Conservation (phyloP, 1,139 yeast genomes). For the Scheffersomyces cryptocercus region DNA sequence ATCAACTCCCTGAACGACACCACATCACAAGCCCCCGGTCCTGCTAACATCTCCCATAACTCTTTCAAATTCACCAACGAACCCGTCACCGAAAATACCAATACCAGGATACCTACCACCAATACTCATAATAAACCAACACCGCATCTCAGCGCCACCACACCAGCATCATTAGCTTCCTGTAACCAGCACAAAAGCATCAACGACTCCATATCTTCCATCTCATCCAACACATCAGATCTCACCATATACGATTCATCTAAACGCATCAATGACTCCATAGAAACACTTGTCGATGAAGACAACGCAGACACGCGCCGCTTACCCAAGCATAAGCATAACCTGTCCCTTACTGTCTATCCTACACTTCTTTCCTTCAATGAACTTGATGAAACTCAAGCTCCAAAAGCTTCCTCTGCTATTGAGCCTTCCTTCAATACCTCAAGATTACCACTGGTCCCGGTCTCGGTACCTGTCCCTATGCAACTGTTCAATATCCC, state of each 20-base stretch:
- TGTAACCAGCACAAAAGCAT: slow-evolving; percentile 8
- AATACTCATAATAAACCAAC: slow-evolving; percentile 1
- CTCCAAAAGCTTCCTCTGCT: slow-evolving; percentile 12
- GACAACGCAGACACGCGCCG: background rate
- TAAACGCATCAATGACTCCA: background rate
- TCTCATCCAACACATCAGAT: slow-evolving; percentile 19
- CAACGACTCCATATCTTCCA: slow-evolving; percentile 17
- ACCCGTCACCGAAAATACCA: slow-evolving; percentile 2
- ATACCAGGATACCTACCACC: slow-evolving; percentile 1
- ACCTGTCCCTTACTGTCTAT: slow-evolving; percentile 7
- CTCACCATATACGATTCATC: slow-evolving; percentile 11
- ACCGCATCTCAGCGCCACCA: background rate
- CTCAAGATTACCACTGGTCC: background rate
- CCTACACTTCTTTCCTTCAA: slow-evolving; percentile 4
- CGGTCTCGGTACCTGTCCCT: slow-evolving; percentile 3
- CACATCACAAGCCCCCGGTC: background rate
- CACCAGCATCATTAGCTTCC: background rate
- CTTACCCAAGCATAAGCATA: background rate
- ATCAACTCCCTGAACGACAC: too few relatives aligned
- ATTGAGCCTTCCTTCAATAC: slow-evolving; percentile 9
- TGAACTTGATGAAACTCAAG: slow-evolving; percentile 7
- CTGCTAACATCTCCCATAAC: background rate
- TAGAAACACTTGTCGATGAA: background rate
- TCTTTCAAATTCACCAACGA: background rate
- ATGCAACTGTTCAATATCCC: background rate